A percentile compares a stretch with the other conserved stretches of the same genome.
Conservation (phyloP, 116 monocot genomes). For the Trichopus zeylanicus region DNA sequence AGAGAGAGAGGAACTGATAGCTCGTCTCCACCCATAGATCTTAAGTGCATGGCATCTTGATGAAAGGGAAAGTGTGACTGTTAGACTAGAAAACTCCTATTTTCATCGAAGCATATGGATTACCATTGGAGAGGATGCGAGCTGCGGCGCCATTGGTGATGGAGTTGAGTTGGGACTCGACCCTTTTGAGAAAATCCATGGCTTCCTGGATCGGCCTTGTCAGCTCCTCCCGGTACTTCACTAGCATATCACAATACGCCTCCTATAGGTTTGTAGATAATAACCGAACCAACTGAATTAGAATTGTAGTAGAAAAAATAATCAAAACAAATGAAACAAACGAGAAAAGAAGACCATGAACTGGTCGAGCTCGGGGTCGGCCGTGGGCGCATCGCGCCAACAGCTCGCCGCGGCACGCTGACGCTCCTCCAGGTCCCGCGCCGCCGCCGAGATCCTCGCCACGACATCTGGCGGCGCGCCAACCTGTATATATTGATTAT, state of each 20-base stretch:
- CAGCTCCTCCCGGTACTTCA: conserved; percentile 87
- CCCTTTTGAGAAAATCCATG: conserved; percentile 76
- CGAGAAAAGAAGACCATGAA: conserved; percentile 45
- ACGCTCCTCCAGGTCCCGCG: conserved; percentile 38
- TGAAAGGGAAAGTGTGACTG: too few relatives aligned
- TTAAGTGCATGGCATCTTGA: too few relatives aligned
- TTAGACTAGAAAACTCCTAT: too few relatives aligned
- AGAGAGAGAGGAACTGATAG: too few relatives aligned
- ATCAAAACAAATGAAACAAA: not conserved
- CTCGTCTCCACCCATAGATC: too few relatives aligned
- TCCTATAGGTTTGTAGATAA: conserved; percentile 31
- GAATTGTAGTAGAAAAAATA: not conserved
- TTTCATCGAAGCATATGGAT: not conserved
- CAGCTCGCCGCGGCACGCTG: conserved; percentile 21
- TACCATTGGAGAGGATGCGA: conserved; percentile 38
- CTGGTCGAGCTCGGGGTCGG: conserved; percentile 72
- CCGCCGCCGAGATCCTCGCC: conserved; percentile 35
- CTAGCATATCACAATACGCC: conserved; percentile 87
- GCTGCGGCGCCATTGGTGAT: conserved; percentile 52
- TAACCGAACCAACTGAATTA: not conserved
- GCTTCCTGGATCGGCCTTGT: conserved; percentile 80
- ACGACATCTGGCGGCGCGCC: conserved; percentile 74
- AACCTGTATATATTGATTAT: conserved; percentile 19
- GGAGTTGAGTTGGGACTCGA: conserved; percentile 76
- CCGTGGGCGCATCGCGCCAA: conserved; percentile 10